Conservation (phyloP, 78 protist genomes). For the Cavenderia fasciculata region DNA sequence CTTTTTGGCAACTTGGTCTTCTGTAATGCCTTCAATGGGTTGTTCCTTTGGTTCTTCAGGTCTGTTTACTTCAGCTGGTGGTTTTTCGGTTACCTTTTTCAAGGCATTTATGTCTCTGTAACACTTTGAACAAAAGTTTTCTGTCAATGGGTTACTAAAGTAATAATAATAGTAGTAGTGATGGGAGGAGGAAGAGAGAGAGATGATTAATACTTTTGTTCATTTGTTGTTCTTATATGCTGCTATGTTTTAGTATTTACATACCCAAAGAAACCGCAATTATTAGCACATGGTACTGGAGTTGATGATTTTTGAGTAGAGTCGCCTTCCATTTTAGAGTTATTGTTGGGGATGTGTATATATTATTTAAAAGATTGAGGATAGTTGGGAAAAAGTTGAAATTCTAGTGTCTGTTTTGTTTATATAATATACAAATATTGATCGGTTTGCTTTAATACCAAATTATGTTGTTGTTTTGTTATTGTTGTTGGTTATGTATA, state of each 20-base stretch:
- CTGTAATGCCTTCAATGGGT: no score
- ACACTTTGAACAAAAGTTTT: conserved; percentile 73
- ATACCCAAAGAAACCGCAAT: conserved; percentile 81
- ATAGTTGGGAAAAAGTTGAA: no score
- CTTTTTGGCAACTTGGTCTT: conserved; percentile 50
- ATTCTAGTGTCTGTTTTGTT: no score
- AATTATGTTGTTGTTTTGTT: no score
- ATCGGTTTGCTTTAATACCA: no score
- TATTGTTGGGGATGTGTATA: no score
- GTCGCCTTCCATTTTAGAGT: conserved; percentile 75
- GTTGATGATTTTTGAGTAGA: conserved; percentile 58
- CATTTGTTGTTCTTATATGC: neutral
- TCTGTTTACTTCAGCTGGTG: neutral
- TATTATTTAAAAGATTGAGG: no score
- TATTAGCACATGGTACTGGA: conserved; percentile 76
- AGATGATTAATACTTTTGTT: neutral
- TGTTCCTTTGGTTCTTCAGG: no score
- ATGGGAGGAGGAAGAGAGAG: neutral
- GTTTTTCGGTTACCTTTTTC: conserved; percentile 32
- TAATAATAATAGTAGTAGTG: neutral
- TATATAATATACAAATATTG: no score
- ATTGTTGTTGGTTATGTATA: no score
- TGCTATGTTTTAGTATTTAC: neutral
- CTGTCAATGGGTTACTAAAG: conserved; percentile 57
- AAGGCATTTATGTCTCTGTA: conserved; percentile 31